Evolutionary conservation across 1,284 basidiomycete species (phyloP).

Genomic region (Phellopilus nigrolimitatus): DNA sequence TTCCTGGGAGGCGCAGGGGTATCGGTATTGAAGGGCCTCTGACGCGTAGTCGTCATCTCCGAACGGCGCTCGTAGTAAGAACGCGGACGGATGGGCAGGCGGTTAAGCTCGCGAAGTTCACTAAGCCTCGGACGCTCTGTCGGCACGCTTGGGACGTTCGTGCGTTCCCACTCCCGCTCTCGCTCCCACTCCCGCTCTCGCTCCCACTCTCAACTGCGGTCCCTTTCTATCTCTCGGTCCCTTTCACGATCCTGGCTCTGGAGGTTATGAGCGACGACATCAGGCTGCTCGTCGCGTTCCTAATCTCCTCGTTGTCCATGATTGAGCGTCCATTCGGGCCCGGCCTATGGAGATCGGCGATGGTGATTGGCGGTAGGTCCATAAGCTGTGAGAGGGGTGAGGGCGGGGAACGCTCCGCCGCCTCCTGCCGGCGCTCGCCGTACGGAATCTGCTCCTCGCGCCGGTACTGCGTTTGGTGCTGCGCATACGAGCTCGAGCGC

Average conservation of each 20-base stretch:
- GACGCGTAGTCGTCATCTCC: neutral
- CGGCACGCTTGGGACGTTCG: neutral
- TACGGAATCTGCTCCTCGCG: neutral
- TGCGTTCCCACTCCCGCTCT: neutral
- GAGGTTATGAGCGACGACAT: neutral
- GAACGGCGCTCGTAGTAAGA: neutral
- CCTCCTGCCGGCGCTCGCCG: neutral
- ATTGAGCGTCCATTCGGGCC: neutral
- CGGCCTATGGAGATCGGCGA: neutral
- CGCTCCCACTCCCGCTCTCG: neutral
- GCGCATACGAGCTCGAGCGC: too few relatives aligned
- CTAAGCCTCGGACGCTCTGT: conserved; percentile 1
- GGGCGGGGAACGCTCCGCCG: neutral
- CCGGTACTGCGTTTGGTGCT: neutral
- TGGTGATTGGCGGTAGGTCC: neutral
- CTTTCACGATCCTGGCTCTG: neutral
- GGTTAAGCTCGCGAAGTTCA: conserved; percentile 8
- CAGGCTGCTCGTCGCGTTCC: neutral
- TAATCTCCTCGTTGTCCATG: neutral
- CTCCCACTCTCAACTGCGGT: too few relatives aligned
- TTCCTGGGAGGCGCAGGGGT: neutral
- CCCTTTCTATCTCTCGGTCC: neutral
- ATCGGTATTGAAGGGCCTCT: neutral
- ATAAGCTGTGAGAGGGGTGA: neutral
- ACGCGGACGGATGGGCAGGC: conserved; percentile 1